Evolutionary conservation across 805 yeast genomes (phyloP).

Genomic region (Yarrowia bubula): DNA sequence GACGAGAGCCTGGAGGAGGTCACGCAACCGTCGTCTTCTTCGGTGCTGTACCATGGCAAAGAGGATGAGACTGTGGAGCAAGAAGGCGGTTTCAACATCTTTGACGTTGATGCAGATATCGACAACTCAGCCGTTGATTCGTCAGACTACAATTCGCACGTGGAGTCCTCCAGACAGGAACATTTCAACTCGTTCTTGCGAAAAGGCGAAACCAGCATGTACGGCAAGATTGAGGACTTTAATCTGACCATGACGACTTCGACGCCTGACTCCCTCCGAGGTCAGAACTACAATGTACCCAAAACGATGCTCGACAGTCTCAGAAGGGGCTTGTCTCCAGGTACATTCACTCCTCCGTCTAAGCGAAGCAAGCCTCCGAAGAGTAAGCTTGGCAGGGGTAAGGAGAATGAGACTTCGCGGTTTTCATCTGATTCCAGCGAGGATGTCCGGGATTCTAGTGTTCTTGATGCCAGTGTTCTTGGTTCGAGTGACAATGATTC

Average conservation of each 20-base stretch:
- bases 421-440: background rate
- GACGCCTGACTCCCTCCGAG: no score
- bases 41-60: constrained; percentile 9
- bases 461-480: no score
- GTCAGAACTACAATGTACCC: background rate
- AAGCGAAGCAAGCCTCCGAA: background rate
- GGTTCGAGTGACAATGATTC: no score
- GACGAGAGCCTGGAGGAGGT: background rate
- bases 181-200: constrained; percentile 1
- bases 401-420: background rate
- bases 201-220: background rate
- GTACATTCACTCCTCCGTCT: background rate
- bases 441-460: background rate
- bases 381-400: background rate
- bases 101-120: background rate
- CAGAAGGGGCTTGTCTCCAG: background rate
- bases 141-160: constrained; percentile 3
- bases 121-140: constrained; percentile 5
- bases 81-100: constrained; percentile 8
- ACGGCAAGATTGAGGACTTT: constrained; percentile 12
- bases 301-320: constrained; percentile 6
- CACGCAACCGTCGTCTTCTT: background rate
- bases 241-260: background rate
- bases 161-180: background rate
- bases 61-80: background rate